phyloP scores from a whole-genome alignment of 768 basidiomycete genomes.

The Crassisporium funariophilum region DNA sequence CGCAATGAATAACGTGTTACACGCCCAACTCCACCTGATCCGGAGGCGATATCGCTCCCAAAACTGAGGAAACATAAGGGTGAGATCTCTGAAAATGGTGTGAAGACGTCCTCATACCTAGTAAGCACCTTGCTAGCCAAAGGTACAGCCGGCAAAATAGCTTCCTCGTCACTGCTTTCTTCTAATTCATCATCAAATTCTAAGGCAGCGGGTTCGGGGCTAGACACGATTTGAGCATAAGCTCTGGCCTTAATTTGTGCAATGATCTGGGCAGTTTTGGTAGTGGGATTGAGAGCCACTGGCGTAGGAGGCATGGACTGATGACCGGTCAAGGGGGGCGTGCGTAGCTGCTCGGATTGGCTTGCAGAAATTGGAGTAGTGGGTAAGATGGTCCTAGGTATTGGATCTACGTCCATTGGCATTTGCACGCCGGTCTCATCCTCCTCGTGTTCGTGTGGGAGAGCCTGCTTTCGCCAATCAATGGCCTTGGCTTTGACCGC shows the following conservation, averaged over 20 bases:
- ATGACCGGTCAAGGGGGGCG: constrained; percentile 25
- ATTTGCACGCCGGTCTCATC: not conserved
- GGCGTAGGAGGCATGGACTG: constrained; percentile 32
- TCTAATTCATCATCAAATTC: constrained; percentile 48
- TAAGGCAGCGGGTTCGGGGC: constrained; percentile 41
- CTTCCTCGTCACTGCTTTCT: constrained; percentile 55
- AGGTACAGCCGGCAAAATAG: constrained; percentile 17
- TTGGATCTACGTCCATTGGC: not conserved
- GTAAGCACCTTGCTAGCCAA: constrained; percentile 6
- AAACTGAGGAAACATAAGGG: not conserved
- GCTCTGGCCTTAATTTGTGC: constrained; percentile 67
- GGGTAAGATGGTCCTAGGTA: constrained; percentile 3
- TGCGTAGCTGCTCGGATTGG: constrained; percentile 14
- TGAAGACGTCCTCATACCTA: not conserved
- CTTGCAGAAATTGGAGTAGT: not conserved
- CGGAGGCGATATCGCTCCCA: not conserved
- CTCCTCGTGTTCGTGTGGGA: not conserved
- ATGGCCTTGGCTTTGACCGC: too few relatives aligned
- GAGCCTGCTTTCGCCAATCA: not conserved
- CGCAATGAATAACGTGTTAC: constrained; percentile 16
- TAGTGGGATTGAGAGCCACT: constrained; percentile 34
- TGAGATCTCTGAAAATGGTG: not conserved
- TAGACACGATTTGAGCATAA: constrained; percentile 45
- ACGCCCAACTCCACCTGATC: constrained; percentile 1
- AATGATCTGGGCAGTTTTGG: constrained; percentile 60